Conservation (phyloP, 2,329 filamentous ascomycete species). For the Beauveria varroae region DNA sequence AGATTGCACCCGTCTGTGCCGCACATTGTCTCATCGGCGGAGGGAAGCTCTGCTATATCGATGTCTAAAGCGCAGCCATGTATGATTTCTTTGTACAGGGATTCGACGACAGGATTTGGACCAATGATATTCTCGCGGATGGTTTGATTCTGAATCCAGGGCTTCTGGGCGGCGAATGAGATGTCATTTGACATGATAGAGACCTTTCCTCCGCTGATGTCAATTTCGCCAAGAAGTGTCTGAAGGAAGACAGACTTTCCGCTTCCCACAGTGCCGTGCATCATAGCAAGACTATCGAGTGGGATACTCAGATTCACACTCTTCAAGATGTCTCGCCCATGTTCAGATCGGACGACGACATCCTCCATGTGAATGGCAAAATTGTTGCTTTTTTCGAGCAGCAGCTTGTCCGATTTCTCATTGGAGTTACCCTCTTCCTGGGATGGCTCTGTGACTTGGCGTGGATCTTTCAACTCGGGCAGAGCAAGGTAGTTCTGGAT, state of each 20-base stretch:
- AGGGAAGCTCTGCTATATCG: neutral
- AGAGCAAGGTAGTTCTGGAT: neutral
- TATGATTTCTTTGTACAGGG: neutral
- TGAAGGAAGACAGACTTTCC: neutral
- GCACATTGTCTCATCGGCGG: neutral
- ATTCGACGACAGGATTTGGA: neutral
- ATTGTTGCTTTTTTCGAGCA: neutral
- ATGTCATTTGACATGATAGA: neutral
- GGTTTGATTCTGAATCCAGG: neutral
- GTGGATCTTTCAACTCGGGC: neutral
- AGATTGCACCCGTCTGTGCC: conserved; percentile 16
- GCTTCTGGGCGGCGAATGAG: neutral
- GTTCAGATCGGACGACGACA: neutral
- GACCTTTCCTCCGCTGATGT: neutral
- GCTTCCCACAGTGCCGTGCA: neutral
- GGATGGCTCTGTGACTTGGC: neutral
- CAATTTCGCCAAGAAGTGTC: neutral
- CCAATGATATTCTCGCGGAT: neutral
- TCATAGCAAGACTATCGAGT: neutral
- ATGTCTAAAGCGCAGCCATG: neutral
- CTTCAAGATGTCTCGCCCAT: neutral
- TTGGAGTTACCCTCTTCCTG: too few relatives aligned
- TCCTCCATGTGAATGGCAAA: neutral
- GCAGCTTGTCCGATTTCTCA: neutral
- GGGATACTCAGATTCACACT: neutral